These are phyloP conservation scores for Aspergillus ochraceus DNA, from an alignment of 2,329 filamentous ascomycete species.

Conservation along the genomic window DNA sequence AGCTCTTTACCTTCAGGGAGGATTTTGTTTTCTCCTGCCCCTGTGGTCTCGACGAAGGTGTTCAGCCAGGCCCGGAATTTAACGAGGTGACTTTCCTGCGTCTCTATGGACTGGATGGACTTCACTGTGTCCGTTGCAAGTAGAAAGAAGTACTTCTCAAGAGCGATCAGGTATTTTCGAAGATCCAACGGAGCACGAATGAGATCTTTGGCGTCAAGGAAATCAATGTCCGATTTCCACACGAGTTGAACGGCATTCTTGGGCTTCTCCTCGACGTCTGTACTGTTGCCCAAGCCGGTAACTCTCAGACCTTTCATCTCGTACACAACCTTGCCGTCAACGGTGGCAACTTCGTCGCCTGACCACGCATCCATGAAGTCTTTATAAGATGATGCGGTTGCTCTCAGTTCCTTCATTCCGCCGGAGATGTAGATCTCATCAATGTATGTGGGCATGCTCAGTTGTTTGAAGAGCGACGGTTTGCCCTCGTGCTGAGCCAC, in stretches of 20 bases:
- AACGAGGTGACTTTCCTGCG: background rate
- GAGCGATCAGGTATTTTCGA: background rate
- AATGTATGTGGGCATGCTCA: slow-evolving; percentile 4
- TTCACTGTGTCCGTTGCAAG: background rate
- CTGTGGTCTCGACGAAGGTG: background rate
- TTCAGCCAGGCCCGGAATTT: slow-evolving; percentile 5
- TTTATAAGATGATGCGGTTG: background rate
- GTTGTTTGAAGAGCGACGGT: background rate
- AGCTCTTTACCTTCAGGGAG: background rate
- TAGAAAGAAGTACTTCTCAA: background rate
- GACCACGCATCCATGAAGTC: background rate
- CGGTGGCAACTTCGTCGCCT: background rate
- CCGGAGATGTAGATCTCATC: slow-evolving; percentile 2
- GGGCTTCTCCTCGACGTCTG: background rate
- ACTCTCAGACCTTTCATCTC: background rate
- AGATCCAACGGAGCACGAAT: background rate
- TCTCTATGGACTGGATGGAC: background rate
- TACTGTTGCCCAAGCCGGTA: background rate
- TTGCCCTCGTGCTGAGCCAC: slow-evolving; percentile 4
- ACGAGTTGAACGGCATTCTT: background rate
- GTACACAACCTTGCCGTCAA: background rate
- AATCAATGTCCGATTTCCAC: slow-evolving; percentile 3
- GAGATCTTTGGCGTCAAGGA: background rate
- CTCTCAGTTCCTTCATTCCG: background rate
- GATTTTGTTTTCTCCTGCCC: background rate